Evolutionary conservation across 305 asterid species (phyloP).

Genomic region (Fraxinus floribunda): DNA sequence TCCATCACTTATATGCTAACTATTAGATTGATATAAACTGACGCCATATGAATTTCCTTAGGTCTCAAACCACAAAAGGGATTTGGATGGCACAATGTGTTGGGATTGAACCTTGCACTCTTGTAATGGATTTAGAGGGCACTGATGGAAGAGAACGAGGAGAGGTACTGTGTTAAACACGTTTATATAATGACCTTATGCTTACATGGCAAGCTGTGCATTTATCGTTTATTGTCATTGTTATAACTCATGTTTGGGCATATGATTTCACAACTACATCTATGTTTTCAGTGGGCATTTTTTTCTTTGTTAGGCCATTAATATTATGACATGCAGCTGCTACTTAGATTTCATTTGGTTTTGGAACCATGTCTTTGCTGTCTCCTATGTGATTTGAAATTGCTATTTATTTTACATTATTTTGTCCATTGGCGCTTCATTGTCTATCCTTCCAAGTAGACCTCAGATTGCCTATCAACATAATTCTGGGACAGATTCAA

Average conservation of each 20-base stretch:
- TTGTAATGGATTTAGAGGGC: conserved; percentile 98
- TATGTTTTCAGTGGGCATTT: conserved; percentile 12
- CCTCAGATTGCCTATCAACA: conserved; percentile 4
- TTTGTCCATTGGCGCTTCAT: neutral
- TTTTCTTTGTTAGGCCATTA: conserved; percentile 15
- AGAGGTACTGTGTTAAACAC: conserved; percentile 56
- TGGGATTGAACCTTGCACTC: conserved; percentile 90
- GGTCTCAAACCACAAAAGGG: conserved; percentile 97
- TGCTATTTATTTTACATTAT: conserved; percentile 2
- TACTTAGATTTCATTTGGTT: conserved; percentile 8
- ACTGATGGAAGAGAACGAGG: conserved; percentile 99
- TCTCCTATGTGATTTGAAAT: neutral
- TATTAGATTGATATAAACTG: conserved; percentile 17
- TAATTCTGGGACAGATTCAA: conserved; percentile 15
- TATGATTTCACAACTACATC: conserved; percentile 13
- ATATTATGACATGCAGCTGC: neutral
- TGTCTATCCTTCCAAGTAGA: conserved; percentile 11
- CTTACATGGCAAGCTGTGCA: conserved; percentile 18
- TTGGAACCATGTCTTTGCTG: neutral
- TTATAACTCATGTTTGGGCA: neutral
- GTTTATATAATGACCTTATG: conserved; percentile 19
- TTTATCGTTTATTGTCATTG: conserved; percentile 20
- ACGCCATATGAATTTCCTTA: conserved; percentile 31
- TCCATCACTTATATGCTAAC: conserved; percentile 14
- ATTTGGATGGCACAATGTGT: conserved; percentile 94